Percentiles rank a stretch among this genome's conserved stretches.
phyloP scores from a whole-genome alignment of 805 yeast species.

The Yamadazyma scolyti region DNA sequence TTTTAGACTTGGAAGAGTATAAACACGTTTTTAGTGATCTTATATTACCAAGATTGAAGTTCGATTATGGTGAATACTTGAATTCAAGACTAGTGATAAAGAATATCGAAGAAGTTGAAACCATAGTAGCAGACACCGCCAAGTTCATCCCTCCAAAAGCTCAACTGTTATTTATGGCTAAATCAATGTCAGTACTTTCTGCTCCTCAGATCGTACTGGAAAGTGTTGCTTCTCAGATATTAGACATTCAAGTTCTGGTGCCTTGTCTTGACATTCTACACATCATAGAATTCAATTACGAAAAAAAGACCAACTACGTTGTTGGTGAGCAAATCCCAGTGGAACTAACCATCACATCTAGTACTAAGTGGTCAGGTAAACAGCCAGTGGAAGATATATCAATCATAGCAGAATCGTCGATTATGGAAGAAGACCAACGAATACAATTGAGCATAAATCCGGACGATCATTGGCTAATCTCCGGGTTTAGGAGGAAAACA shows the following conservation, averaged over 20 bases:
- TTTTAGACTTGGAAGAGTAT: not conserved
- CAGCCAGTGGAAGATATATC: conserved; percentile 9
- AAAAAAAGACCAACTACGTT: conserved; percentile 39
- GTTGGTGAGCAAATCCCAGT: conserved; percentile 64
- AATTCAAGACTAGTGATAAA: conserved; percentile 4
- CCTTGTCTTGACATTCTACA: conserved; percentile 63
- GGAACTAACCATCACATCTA: conserved; percentile 39
- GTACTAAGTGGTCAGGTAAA: conserved; percentile 39
- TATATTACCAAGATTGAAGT: conserved; percentile 5
- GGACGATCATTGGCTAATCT: conserved; percentile 75
- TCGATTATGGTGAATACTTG: conserved; percentile 8
- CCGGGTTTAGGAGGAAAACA: conserved; percentile 61
- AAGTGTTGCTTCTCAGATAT: not conserved
- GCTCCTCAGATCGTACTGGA: too few species aligned
- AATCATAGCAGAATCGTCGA: conserved; percentile 21
- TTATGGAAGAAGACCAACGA: conserved; percentile 14
- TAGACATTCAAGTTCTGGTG: conserved; percentile 50
- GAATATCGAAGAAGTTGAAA: conserved; percentile 5
- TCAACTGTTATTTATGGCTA: too few species aligned
- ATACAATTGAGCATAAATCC: conserved; percentile 48
- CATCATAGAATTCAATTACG: conserved; percentile 45
- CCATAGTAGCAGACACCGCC: not conserved
- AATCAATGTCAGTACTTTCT: too few species aligned
- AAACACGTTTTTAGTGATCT: not conserved
- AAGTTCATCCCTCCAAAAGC: conserved; percentile 3